Conservation (phyloP, 2,329 filamentous ascomycete genomes). For the Cladophialophora exuberans region DNA sequence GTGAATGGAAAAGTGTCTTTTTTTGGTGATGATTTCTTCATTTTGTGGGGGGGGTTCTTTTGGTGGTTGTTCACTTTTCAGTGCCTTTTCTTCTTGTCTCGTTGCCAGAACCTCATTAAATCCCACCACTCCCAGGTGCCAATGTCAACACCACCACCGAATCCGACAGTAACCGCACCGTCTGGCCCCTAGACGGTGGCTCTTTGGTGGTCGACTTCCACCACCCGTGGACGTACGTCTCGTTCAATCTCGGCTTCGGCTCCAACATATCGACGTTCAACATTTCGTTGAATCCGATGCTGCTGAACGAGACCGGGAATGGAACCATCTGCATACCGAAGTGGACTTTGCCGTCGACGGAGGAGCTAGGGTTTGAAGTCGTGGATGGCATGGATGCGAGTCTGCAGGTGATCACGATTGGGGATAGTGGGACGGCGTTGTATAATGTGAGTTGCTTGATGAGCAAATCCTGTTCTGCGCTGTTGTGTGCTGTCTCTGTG, state of each 20-base stretch:
- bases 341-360: constrained; percentile 37
- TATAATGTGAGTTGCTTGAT: constrained; percentile 49
- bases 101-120: constrained; percentile 13
- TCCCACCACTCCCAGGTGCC: constrained; percentile 37
- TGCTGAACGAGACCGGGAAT: constrained; percentile 53
- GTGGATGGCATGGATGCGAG: constrained; percentile 44
- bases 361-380: too few relatives aligned
- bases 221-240: constrained; percentile 50
- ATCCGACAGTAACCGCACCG: constrained; percentile 45
- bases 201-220: constrained; percentile 45
- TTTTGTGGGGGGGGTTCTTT: too few relatives aligned
- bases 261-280: constrained; percentile 48
- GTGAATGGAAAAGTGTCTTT: too few relatives aligned
- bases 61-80: too few relatives aligned
- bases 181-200: constrained; percentile 51
- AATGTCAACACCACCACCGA: constrained; percentile 42
- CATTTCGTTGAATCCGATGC: constrained; percentile 44
- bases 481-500: too few relatives aligned
- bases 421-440: constrained; percentile 44
- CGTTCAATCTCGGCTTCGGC: constrained; percentile 52
- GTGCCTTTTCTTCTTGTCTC: too few relatives aligned
- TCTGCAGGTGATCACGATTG: constrained; percentile 51
- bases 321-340: constrained; percentile 52
- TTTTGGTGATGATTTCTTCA: too few relatives aligned
- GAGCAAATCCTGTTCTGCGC: neutral